Base-by-base conservation (phyloP, 495 filamentous ascomycete genomes). In the Aspergillus conjunctus region DNA sequence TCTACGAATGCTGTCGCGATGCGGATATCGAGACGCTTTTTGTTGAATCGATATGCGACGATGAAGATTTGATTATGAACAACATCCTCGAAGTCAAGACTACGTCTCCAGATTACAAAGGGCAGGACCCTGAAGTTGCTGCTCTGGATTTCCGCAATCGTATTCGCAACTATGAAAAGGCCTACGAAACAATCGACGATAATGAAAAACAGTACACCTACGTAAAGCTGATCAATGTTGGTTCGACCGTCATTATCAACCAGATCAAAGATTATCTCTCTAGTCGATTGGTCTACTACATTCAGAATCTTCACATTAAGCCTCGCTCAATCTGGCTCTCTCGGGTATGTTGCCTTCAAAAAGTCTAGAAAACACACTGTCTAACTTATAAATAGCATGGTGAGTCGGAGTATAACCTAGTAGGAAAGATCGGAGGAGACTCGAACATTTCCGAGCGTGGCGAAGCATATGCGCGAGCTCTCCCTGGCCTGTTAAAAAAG, bases 11-110 rank as follows among this genome's bases (percentile, higher is more conserved):
- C 54, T 90, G 91, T 71, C 68, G 74, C 2, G 77, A 80, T 7
- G 85, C 92, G 62, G 86, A 87, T 46, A 89, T 97, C 55, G 91
- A 97, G 66, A 92, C 93, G 4, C 77, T 98, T 34, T 98, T 94
- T 65, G 94, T 98, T 17, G 94, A 98, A 80, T 93, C 88, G 18
- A 91, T 92, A 68, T 98, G 94, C 72, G 93, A 98, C 68, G 87
- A 97, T 59, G 92, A 97, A 69, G 88, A 93, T 41, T 73, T 97
- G 51, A 94, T 98, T 75, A 95, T 96, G 90, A 88, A 83, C 79
- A 98, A 98, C 72, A 96, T 98, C 68, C 86, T 92, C 56, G 94
- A 97, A 71, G 94, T 98, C 61, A 98, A 98, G 83, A 95, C 93
- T 3, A 93, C 91, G 11, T 94, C 90, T 12, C 94, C 94, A 2